phyloP scores from a whole-genome alignment of 2,329 filamentous ascomycete genomes.

The Chaetomium globosum region DNA sequence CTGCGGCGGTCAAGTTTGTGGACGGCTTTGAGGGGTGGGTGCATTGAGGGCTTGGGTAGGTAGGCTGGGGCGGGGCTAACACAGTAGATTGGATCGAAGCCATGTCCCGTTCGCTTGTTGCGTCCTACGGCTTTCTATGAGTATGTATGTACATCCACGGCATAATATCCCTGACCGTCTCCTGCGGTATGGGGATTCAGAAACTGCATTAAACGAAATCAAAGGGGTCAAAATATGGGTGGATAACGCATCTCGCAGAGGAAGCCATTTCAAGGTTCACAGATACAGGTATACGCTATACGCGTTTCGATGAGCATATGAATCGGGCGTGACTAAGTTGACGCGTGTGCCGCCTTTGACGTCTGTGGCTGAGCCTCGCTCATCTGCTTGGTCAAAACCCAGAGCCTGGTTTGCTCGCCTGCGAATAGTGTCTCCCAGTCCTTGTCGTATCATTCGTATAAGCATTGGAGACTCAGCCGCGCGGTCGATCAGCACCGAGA shows the following conservation, averaged over 20 bases:
- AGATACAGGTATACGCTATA: no score
- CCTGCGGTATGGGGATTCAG: no score
- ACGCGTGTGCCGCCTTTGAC: not conserved
- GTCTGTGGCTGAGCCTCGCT: not conserved
- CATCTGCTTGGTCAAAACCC: not conserved
- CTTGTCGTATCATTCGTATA: not conserved
- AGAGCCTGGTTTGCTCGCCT: not conserved
- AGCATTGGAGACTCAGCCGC: not conserved
- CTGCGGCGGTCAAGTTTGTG: conserved; percentile 70
- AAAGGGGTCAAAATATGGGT: no score
- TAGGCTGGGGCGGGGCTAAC: not conserved
- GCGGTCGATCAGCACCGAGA: not conserved
- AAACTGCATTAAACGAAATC: no score
- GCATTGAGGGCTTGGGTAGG: conserved; percentile 10
- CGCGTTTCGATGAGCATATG: no score
- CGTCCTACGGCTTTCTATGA: no score
- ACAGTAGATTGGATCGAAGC: not conserved
- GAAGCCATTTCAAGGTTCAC: no score
- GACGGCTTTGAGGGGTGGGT: conserved; percentile 73
- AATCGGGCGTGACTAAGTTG: no score
- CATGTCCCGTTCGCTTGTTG: not conserved
- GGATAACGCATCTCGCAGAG: no score
- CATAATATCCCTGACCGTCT: no score
- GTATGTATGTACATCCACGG: no score
- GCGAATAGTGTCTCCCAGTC: not conserved